These are phyloP conservation scores for Striga hermonthica DNA, from an alignment of 305 asterid species.

Conservation along the genomic window DNA sequence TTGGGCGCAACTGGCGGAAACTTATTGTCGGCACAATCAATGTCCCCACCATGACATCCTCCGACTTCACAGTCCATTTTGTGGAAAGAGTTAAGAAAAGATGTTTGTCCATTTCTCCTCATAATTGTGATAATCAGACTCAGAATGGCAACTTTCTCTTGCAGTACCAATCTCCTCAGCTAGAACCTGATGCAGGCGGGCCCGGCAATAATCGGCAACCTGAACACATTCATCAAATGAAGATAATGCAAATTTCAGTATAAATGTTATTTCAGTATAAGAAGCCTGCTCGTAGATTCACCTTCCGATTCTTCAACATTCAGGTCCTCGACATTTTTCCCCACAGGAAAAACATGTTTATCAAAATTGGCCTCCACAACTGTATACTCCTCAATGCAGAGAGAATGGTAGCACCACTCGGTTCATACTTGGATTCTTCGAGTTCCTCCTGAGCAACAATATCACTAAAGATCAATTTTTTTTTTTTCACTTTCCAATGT, in stretches of 20 bases:
- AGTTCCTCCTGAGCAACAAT: neutral
- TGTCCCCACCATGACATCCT: slow-evolving; percentile 34
- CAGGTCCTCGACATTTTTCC: slow-evolving; percentile 27
- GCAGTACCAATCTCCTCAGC: slow-evolving; percentile 50
- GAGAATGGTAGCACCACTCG: neutral
- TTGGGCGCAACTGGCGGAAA: slow-evolving; percentile 53
- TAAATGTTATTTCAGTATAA: slow-evolving; percentile 21
- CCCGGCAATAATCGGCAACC: slow-evolving; percentile 71
- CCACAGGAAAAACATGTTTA: neutral
- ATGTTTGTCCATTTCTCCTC: slow-evolving; percentile 52
- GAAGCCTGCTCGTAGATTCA: slow-evolving; percentile 30
- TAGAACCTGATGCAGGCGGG: slow-evolving; percentile 58
- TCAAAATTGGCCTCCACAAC: slow-evolving; percentile 31
- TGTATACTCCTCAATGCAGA: neutral
- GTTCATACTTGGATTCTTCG: neutral
- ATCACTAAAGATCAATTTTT: slow-evolving; percentile 26
- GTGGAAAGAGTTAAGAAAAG: slow-evolving; percentile 46
- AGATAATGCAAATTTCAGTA: neutral
- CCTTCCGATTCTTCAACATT: slow-evolving; percentile 33
- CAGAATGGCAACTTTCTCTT: slow-evolving; percentile 31
- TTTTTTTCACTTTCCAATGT: slow-evolving; percentile 31
- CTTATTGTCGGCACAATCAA: slow-evolving; percentile 14
- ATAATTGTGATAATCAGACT: slow-evolving; percentile 30
- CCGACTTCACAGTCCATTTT: slow-evolving; percentile 66
- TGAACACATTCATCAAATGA: slow-evolving; percentile 25